Evolutionary conservation across 139 green algal genomes (phyloP), one percentile per base, ranked within the genome.

Genomic region (Haematococcus lacustris): DNA sequence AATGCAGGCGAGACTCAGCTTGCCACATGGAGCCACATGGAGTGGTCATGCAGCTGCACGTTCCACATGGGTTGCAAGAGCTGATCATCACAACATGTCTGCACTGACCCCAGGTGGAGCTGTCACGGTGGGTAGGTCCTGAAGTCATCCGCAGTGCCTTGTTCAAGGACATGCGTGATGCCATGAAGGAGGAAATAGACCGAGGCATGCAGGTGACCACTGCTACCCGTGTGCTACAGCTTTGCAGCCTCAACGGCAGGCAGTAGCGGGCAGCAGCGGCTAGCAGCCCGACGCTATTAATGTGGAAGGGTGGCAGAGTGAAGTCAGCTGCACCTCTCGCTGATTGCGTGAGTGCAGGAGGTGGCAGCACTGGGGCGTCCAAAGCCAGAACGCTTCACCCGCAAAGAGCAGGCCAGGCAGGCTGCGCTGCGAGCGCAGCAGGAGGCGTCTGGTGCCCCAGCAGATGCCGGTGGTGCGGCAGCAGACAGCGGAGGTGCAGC

Each of bases 101-200:
- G n/a, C n/a, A n/a, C n/a, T n/a, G n/a, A n/a, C 3, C 40, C 25
- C 69, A 89, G 84, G 81, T 90, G 69, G 89, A 96, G 87, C 76
- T 97, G 38, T 78, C 77, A 1, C 75, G 86, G 13, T 97, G 89
- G 85, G 73, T 96, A 66, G 93, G 94, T 2, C 47, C 80, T 6
- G 83, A 86, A 37, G 69, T 82, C 3, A 85, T 98, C 35, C 73
- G 87, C n/a, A 73, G 75, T 3, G 71, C 86, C 25, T 75, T 98
- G 61, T 85, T 94, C 39, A 87, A 93, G 7, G 92, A 93, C 69
- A 92, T 98, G 86, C 77, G 87, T 1, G 93, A 96, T 38, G 88
- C 84, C 1, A 96, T 95, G 88, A 89, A 90, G 25, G 91, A 92
- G 30, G 92, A 97, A n/a, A 83, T 97, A 43, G 85, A 92, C 57